Evolutionary conservation across 495 filamentous ascomycete species (phyloP), one percentile per base, ranked within the genome.

Genomic region (Cercophora scortea): DNA sequence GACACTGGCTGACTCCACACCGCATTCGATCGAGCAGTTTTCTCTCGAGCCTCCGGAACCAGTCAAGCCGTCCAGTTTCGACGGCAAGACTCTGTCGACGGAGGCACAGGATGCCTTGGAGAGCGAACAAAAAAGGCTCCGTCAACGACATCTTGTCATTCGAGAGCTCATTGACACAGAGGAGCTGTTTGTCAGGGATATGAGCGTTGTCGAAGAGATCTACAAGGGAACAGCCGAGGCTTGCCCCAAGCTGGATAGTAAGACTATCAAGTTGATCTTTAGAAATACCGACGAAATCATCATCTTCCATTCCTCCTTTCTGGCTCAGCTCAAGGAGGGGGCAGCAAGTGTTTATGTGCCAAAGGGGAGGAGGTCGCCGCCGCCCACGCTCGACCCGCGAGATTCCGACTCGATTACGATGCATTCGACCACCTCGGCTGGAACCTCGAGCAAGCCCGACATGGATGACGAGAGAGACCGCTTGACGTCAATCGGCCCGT

Each of bases 191-290:
- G 78, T 89, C 43, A 79, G 86, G 54, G 93, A 98, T 68, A 92
- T 98, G 89, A 95, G 87, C 59, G 89, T 98, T 39, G 84, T 94
- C 6, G 88, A 94, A 61, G 89, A 96, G 60, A 96, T 97, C 42
- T 98, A 96, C 74, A 94, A 91, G 67, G 89, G 86, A n/a, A 96
- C 93, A 0, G 89, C 89, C 0, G 86, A 86, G 55, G 84, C 89
- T 15, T 86, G 85, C 44, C 79, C 89, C 16, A 80, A 88, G 48
- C 77, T 96, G n/a, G 88, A 85, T 25, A 65, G 75, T 15, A 86
- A 90, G 43, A 94, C 95, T 51, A 82, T 93, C 53, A 93, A 88
- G 64, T 76, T 84, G 13, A 79, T 98, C 16, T 98, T 98, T 63
- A 82, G 86, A 46, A 98, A 97, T 60, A 89, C 86, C 3, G 86